phyloP scores from a whole-genome alignment of 768 basidiomycete genomes.

The Crepidotus variabilis region DNA sequence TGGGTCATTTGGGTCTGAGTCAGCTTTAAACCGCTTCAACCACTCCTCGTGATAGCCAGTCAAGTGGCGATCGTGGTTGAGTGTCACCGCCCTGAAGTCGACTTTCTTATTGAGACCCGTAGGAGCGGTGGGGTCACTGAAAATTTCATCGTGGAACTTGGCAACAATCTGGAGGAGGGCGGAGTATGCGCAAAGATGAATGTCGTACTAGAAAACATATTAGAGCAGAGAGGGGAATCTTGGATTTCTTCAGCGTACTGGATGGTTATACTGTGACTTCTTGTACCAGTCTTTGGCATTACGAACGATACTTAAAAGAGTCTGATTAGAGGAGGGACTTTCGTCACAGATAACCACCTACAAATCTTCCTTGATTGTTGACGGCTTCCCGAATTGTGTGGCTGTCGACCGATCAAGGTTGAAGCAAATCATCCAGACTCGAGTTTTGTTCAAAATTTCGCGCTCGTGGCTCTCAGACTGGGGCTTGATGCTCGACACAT shows the following conservation, averaged over 20 bases:
- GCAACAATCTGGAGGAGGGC: constrained; percentile 66
- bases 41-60: constrained; percentile 64
- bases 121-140: constrained; percentile 63
- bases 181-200: constrained; percentile 74
- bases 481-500: constrained; percentile 55
- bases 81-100: constrained; percentile 64
- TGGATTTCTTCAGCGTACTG: constrained; percentile 30
- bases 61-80: constrained; percentile 55
- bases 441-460: constrained; percentile 77
- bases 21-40: constrained; percentile 52
- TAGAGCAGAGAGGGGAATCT: constrained; percentile 1
- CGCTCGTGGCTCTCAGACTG: constrained; percentile 73
- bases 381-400: constrained; percentile 87
- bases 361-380: constrained; percentile 85
- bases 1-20: constrained; percentile 56
- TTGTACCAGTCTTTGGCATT: constrained; percentile 75
- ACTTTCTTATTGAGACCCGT: constrained; percentile 71
- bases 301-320: constrained; percentile 51
- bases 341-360: constrained; percentile 26
- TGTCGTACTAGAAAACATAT: constrained; percentile 59
- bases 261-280: constrained; percentile 56
- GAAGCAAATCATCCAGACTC: constrained; percentile 92
- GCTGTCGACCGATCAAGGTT: constrained; percentile 85
- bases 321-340: neutral
- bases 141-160: constrained; percentile 74